These are phyloP conservation scores for Lasiosphaeria ovina DNA, from an alignment of 495 filamentous ascomycete genomes.

Conservation along the genomic window DNA sequence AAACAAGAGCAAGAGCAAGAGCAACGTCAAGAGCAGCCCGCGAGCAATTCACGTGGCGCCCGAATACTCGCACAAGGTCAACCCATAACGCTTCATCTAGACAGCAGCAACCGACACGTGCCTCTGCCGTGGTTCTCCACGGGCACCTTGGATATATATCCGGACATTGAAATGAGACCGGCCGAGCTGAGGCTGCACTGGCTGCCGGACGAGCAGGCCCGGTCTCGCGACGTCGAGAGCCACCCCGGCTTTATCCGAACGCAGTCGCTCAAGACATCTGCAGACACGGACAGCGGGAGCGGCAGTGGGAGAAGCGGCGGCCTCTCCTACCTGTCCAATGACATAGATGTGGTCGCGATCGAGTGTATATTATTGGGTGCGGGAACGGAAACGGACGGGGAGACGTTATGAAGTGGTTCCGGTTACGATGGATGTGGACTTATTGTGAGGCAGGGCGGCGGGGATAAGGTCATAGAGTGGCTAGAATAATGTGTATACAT, in stretches of 20 bases:
- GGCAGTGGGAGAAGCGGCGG: neutral
- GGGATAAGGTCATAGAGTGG: too few species aligned
- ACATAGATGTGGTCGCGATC: neutral
- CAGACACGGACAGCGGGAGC: neutral
- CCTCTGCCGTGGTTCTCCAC: neutral
- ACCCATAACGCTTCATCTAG: neutral
- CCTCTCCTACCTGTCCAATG: neutral
- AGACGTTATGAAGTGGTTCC: too few species aligned
- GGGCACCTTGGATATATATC: neutral
- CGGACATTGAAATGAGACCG: neutral
- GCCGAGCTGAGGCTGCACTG: neutral
- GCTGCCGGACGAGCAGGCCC: neutral
- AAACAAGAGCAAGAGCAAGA: neutral
- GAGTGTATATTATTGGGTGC: neutral
- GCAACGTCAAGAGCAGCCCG: neutral
- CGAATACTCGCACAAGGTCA: conserved; percentile 4
- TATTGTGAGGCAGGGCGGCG: too few species aligned
- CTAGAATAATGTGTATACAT: too few species aligned
- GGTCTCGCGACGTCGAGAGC: neutral
- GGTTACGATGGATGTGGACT: too few species aligned
- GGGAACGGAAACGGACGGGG: too few species aligned
- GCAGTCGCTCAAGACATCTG: neutral
- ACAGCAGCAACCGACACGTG: neutral
- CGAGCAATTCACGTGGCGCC: neutral
- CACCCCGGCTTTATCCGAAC: neutral